phyloP scores from a whole-genome alignment of 805 yeast species.

The Pichia sporocuriosa region DNA sequence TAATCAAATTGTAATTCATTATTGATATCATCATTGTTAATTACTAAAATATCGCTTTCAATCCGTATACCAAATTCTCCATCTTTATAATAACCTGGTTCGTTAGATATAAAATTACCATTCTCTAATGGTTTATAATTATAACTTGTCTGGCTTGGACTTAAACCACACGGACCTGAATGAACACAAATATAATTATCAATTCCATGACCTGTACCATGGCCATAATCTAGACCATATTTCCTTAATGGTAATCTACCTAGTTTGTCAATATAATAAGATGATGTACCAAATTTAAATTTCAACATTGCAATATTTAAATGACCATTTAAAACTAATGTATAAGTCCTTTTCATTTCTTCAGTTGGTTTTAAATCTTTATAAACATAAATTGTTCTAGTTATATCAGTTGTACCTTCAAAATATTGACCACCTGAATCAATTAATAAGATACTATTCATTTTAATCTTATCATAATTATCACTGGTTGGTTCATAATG shows the following conservation, averaged over 20 bases:
- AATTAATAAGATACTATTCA: conserved; percentile 60
- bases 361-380: conserved; percentile 34
- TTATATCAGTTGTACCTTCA: conserved; percentile 95
- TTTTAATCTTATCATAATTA: conserved; percentile 54
- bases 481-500: conserved; percentile 68
- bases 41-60: conserved; percentile 71
- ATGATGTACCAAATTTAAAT: conserved; percentile 72
- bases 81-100: conserved; percentile 90
- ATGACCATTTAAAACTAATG: conserved; percentile 88
- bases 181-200: conserved; percentile 89
- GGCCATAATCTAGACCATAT: conserved; percentile 79
- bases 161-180: conserved; percentile 88
- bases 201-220: conserved; percentile 98
- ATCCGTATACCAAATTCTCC: conserved; percentile 87
- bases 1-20: conserved; percentile 72
- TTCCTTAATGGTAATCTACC: conserved; percentile 82
- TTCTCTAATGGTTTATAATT: conserved; percentile 44
- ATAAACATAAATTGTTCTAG: conserved; percentile 74
- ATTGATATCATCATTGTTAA: conserved; percentile 36
- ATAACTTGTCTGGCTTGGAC: conserved; percentile 30
- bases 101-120: conserved; percentile 82
- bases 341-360: conserved; percentile 62
- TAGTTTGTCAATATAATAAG: conserved; percentile 68
- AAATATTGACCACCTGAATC: conserved; percentile 91
- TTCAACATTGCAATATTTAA: conserved; percentile 73